Evolutionary conservation across 176 grass and related monocot species (phyloP).

Genomic region (Musa itinerans): DNA sequence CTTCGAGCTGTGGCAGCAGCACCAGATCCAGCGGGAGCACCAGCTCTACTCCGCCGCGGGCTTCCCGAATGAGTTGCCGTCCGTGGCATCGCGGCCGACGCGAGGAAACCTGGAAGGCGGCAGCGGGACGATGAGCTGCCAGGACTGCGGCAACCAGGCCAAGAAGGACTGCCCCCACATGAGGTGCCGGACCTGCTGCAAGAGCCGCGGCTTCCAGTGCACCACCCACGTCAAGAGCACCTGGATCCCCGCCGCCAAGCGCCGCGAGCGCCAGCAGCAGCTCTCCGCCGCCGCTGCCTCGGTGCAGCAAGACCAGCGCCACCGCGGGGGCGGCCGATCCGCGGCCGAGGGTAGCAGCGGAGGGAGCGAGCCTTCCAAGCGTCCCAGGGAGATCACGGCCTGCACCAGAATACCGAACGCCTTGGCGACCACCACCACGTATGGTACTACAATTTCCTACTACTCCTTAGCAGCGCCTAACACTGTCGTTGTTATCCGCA

Average conservation of each 20-base stretch:
- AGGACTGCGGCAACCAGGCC: constrained; percentile 85
- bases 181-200: constrained; percentile 51
- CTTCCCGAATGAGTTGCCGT: too few relatives aligned
- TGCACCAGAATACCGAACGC: constrained; percentile 1
- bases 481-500: background rate
- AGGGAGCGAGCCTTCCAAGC: constrained; percentile 2
- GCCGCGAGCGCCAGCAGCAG: constrained; percentile 43
- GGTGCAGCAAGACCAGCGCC: background rate
- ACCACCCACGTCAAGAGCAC: constrained; percentile 48
- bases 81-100: background rate
- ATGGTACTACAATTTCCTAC: constrained; percentile 12
- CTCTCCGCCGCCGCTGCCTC: constrained; percentile 14
- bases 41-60: too few relatives aligned
- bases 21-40: background rate
- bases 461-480: background rate
- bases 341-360: background rate
- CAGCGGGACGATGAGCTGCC: constrained; percentile 24
- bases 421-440: constrained; percentile 1
- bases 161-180: constrained; percentile 68
- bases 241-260: constrained; percentile 43
- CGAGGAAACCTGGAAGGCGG: background rate
- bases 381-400: background rate
- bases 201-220: constrained; percentile 43
- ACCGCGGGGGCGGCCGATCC: background rate
- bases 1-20: constrained; percentile 17